A percentile compares a stretch with the other conserved stretches of the same genome.
Conservation (phyloP, 805 yeast genomes). For the Starmerella riodocensis region DNA sequence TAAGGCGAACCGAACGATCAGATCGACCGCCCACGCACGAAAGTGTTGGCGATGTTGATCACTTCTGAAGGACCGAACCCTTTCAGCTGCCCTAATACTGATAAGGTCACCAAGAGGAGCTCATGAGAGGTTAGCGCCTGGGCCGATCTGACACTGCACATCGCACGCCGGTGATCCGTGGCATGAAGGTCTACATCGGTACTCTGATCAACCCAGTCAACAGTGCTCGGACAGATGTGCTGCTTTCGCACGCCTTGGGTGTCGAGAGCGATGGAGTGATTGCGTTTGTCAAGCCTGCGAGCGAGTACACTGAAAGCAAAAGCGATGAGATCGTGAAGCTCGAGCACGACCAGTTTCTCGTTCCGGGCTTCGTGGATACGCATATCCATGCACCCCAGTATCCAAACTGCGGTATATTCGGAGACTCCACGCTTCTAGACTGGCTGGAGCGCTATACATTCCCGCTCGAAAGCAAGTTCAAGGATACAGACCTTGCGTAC, state of each 20-base stretch:
- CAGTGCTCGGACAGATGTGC: slow-evolving; percentile 34
- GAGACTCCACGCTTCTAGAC: slow-evolving; percentile 69
- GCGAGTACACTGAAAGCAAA: background rate
- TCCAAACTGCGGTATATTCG: slow-evolving; percentile 73
- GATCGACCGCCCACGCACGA: no score
- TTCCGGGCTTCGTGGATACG: slow-evolving; percentile 75
- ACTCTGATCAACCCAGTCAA: slow-evolving; percentile 14
- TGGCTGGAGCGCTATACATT: slow-evolving; percentile 85
- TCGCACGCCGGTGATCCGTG: no score
- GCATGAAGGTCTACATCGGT: slow-evolving; percentile 11
- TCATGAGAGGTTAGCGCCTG: no score
- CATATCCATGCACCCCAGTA: slow-evolving; percentile 79
- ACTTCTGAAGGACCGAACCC: no score
- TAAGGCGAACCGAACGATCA: no score
- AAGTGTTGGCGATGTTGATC: no score
- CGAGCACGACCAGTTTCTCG: slow-evolving; percentile 37
- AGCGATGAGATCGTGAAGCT: slow-evolving; percentile 1
- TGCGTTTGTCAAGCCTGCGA: slow-evolving; percentile 6
- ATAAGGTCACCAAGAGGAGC: no score
- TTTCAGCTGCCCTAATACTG: no score
- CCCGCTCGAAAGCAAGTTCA: slow-evolving; percentile 66
- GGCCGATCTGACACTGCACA: no score
- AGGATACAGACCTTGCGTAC: slow-evolving; percentile 40
- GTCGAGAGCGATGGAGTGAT: slow-evolving; percentile 43
- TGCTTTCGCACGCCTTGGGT: slow-evolving; percentile 46